Base-by-base conservation (phyloP, 805 yeast species). In the Crinitomyces ghanaensis region DNA sequence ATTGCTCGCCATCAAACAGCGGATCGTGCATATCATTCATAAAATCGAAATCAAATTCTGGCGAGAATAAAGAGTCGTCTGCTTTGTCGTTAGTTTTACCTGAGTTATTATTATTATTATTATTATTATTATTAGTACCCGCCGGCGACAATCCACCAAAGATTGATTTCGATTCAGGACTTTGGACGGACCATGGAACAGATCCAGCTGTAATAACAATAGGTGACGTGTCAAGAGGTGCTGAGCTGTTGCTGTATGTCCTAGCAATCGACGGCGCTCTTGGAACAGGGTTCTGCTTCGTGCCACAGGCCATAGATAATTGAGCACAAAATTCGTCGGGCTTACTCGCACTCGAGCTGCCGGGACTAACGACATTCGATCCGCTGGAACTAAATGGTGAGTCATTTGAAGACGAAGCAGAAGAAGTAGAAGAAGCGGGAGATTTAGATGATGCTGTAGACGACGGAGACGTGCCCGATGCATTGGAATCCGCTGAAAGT, bases 261-360 rank as follows among this genome's bases (percentile, higher is more conserved):
- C n/a, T n/a, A n/a, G n/a, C n/a, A n/a, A n/a, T n/a, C n/a, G n/a
- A n/a, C n/a, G n/a, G n/a, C 6, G 42, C 49, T 46, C 59, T 54
- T 2, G 95, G 93, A 3, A 76, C 52, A 3, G 91, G 94, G 13
- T 34, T 37, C 11, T 66, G 66, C 46, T 65, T 74, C 5, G 77
- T 75, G 12, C 95, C 96, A 57, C 96, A 86, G 1, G 85, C 96
- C 53, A 74, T 68, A 40, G 72, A 70, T 50, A 88, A 65, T 45
- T 75, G 72, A 17, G 70, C 69, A 51, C 97, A 88, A 52, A 88
- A 88, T 19, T 88, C 48, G 75, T 79, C 51, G 31, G 34, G 34
- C 17, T 35, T 11, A 12, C 34, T 19, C 3, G 34, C 26, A 16
- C 21, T 16, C n/a, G 27, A 13, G 13, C 33, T 18, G 24, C 16